Evolutionary conservation across 805 yeast species (phyloP).

Genomic region (Myxozyma udenii): DNA sequence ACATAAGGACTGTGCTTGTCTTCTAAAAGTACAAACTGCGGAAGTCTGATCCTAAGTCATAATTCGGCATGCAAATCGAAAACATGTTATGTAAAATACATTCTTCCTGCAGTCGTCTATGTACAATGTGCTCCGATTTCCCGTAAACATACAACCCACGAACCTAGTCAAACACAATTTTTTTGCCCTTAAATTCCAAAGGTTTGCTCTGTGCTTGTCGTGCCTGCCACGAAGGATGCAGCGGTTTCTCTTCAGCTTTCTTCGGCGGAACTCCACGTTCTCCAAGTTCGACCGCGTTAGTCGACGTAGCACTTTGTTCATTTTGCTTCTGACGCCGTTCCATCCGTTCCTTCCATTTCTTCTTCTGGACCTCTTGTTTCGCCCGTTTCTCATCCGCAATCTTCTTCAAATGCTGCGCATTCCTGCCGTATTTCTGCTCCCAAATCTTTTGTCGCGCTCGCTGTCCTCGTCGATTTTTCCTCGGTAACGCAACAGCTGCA

Average conservation of each 20-base stretch:
- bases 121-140: neutral
- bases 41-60: neutral
- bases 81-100: neutral
- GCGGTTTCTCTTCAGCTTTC: slow-evolving; percentile 33
- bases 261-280: neutral
- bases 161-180: slow-evolving; percentile 62
- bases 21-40: neutral
- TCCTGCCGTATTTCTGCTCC: slow-evolving; percentile 82
- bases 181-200: slow-evolving; percentile 77
- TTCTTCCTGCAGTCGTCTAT: no score
- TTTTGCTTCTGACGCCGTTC: slow-evolving; percentile 4
- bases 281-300: slow-evolving; percentile 7
- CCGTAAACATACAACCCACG: no score
- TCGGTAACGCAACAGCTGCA: slow-evolving; percentile 35
- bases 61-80: neutral
- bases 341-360: slow-evolving; percentile 9
- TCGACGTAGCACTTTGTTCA: neutral
- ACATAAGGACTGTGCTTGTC: no score
- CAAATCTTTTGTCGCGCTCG: slow-evolving; percentile 95
- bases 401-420: slow-evolving; percentile 78
- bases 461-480: slow-evolving; percentile 94
- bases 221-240: slow-evolving; percentile 99
- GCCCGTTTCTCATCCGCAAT: slow-evolving; percentile 54
- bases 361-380: slow-evolving; percentile 58
- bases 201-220: slow-evolving; percentile 59